A percentile compares a stretch with the other conserved stretches of the same genome.
phyloP scores from a whole-genome alignment of 202 grass and related monocot genomes.

The Hordeum pubiflorum region DNA sequence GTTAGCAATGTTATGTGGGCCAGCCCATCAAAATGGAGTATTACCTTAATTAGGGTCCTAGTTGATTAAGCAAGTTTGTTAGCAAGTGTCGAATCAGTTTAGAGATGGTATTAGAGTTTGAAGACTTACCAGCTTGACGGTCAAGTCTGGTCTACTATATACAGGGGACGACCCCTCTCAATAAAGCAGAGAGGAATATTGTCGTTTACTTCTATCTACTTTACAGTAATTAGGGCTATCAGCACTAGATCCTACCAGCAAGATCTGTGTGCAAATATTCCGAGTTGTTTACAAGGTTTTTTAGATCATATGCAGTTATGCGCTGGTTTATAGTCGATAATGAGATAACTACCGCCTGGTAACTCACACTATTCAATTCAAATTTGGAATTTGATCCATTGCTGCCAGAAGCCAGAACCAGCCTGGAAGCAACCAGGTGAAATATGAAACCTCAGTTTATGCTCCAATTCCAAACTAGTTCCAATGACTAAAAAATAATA shows the following conservation, averaged over 20 bases:
- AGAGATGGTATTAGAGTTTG: not conserved
- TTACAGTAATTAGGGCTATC: not conserved
- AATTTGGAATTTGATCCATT: not conserved
- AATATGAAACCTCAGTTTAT: not conserved
- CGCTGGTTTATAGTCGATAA: conserved; percentile 9
- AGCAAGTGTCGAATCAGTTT: no score
- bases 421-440: not conserved
- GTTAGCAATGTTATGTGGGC: not conserved
- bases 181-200: not conserved
- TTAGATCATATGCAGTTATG: not conserved
- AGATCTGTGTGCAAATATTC: not conserved
- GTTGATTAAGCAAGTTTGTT: no score
- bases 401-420: not conserved
- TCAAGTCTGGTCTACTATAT: not conserved
- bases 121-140: not conserved
- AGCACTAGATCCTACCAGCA: not conserved
- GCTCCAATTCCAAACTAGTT: not conserved
- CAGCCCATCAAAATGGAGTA: no score
- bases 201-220: not conserved
- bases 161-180: not conserved
- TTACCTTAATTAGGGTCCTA: not conserved
- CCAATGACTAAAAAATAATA: conserved; percentile 16
- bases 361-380: not conserved
- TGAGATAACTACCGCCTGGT: not conserved
- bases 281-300: not conserved